Percentiles rank a stretch among this genome's conserved stretches.
Conservation (phyloP, 1,284 basidiomycete species). For the Lentinula novae-zelandiae region DNA sequence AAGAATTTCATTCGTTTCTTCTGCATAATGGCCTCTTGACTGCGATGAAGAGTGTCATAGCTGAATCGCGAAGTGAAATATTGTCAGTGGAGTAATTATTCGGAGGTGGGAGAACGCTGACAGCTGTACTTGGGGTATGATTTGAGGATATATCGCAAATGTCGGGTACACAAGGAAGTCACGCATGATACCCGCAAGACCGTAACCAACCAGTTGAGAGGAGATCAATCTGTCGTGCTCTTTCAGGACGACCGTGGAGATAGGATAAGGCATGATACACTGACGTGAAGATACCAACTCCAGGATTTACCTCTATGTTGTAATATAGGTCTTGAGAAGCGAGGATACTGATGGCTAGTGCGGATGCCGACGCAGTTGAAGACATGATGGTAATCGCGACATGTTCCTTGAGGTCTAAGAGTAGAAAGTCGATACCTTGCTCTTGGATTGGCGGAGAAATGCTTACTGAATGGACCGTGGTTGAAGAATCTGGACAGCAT, state of each 20-base stretch:
- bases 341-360: conserved; percentile 47
- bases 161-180: conserved; percentile 42
- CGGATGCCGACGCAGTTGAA: conserved; percentile 46
- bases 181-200: conserved; percentile 43
- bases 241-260: background rate
- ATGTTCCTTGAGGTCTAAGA: conserved; percentile 54
- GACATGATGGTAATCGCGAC: conserved; percentile 58
- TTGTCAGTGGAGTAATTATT: background rate
- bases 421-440: background rate
- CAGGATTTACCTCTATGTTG: conserved; percentile 43
- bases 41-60: conserved; percentile 41
- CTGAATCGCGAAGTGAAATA: background rate
- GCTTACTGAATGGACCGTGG: conserved; percentile 51
- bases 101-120: conserved; percentile 15
- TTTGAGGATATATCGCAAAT: conserved; percentile 37
- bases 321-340: conserved; percentile 52
- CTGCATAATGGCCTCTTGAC: conserved; percentile 42
- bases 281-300: conserved; percentile 44
- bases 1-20: conserved; percentile 56
- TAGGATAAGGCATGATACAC: background rate
- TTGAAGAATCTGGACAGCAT: conserved; percentile 29
- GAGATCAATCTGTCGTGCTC: conserved; percentile 29
- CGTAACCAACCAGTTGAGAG: conserved; percentile 53
- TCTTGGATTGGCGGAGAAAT: background rate
- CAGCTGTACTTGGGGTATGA: conserved; percentile 45